phyloP scores from a whole-genome alignment of 225 moss, liverwort and hornwort species.

The Polytrichum commune region DNA sequence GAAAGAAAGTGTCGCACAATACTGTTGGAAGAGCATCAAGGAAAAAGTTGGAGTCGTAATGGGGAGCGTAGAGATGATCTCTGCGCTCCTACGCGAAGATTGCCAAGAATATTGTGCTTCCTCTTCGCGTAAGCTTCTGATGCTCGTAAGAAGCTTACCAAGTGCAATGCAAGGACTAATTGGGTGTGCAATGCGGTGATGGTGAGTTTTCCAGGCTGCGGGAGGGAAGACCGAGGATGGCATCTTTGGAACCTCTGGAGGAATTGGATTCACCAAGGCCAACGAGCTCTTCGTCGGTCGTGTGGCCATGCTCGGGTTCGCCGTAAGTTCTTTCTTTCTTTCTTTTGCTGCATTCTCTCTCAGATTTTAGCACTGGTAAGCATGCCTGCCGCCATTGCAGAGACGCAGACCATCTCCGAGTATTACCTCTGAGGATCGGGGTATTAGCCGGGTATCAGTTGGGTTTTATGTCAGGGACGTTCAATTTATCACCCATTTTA shows the following conservation, averaged over 20 bases:
- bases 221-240: slow-evolving; percentile 34
- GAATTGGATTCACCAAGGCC: slow-evolving; percentile 83
- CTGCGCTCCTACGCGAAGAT: too few species aligned
- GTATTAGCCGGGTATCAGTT: too few species aligned
- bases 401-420: too few species aligned
- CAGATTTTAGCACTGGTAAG: too few species aligned
- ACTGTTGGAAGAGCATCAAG: too few species aligned
- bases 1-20: too few species aligned
- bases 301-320: slow-evolving; percentile 85
- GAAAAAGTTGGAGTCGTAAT: not conserved
- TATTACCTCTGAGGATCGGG: too few species aligned
- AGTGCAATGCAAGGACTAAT: not conserved
- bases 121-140: not conserved
- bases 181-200: not conserved
- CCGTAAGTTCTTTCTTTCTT: slow-evolving; percentile 30
- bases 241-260: slow-evolving; percentile 79
- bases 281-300: slow-evolving; percentile 92
- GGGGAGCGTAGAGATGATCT: too few species aligned
- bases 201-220: slow-evolving; percentile 8
- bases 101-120: not conserved
- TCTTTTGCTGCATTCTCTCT: too few species aligned
- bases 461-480: too few species aligned
- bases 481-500: too few species aligned
- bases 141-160: not conserved
- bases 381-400: too few species aligned